Evolutionary conservation across 2,329 filamentous ascomycete species (phyloP), one percentile per base, ranked within the genome.

Genomic region (Hypocrella siamensis): DNA sequence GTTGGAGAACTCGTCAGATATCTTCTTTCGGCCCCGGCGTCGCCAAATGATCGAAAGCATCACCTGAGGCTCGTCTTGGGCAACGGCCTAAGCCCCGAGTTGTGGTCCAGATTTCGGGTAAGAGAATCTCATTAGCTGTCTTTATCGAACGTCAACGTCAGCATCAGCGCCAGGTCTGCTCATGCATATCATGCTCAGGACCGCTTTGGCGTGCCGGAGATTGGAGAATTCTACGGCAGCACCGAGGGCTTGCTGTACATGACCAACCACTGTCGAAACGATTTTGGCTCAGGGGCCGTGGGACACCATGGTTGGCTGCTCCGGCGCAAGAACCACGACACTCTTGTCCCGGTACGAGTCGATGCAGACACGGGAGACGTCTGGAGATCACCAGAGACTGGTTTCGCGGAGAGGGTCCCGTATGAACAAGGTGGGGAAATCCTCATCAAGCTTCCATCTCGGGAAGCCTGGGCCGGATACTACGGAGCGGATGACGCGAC

Each of bases 251-350:
- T 32, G 17, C 7, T 37, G 12, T 21, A 14, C n/a, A 14, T 37
- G 4, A 4, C 6, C 17, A 37, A 32, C 15, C 22, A 32, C 15
- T 24, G 19, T 29, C 17, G 16, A 19, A 30, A 29, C 18, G 35
- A 29, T 2, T 34, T 12, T 19, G 35, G 35, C 19, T 12, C 10
- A 6, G 32, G 35, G 11, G 31, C 35, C 8, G 17, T 37, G 11
- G 35, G 35, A 12, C 35, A 37, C 15, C 35, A 37, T 3, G 35
- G 35, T 18, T 37, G 35, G 31, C 28, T 37, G 7, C 32, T 34
- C 7, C 35, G 31, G 7, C 29, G 16, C 7, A 16, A 17, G 14
- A 18, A 31, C 10, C 31, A 28, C 7, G 25, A 34, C 11, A 26
- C 18, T 5, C 22, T 30, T 9, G 28, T 37, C 6, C 35, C 30